Base-by-base conservation (phyloP, 495 filamentous ascomycete genomes). In the Hypoxylon lenormandii region DNA sequence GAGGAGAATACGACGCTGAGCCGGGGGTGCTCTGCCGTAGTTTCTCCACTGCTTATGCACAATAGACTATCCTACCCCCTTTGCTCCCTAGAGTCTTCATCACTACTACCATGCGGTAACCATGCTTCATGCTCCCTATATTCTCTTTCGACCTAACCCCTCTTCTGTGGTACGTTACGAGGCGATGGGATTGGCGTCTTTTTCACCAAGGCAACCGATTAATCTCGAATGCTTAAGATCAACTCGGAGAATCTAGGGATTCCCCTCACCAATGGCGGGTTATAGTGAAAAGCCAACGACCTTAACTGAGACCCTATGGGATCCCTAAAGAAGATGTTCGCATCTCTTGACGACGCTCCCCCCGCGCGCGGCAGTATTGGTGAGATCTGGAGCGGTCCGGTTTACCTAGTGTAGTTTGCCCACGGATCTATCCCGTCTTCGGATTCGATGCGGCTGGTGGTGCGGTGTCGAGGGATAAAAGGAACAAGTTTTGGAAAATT, bases 401-500 rank as follows among this genome's bases (percentile, higher is more conserved):
- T 43, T 60, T 54, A 58, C 45, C 37, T 63, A 53, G 30, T 33
- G 30, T 33, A 33, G 46, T 16, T 69, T 48, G 22, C 48, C 23
- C 12, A 64, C 50, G 68, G 68, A 66, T 63, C 62, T 71, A 63
- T 16, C 68, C 62, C 62, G 56, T 65, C 50, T 60, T 26, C 45
- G 49, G 61, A 47, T 53, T 66, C 47, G 45, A 43, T 33, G 51
- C 33, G 30, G 58, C 51, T 7, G 46, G 22, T 6, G 58, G 50
- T 48, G 57, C 50, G 40, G 62, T 55, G 47, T 51, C 16, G n/a
- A 23, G 16, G 42, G 42, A 18, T 19, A 16, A 66, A 33, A 63
- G 68, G 68, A 71, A 71, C 68, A 71, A 66, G 68, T 62, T 71
- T 71, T 71, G 40, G 62, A 71, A 63, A 60, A 47, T 71, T 71